A percentile compares a stretch with the other conserved stretches of the same genome.
Conservation (phyloP, 176 grass and related monocot genomes). For the Raddia distichophylla region DNA sequence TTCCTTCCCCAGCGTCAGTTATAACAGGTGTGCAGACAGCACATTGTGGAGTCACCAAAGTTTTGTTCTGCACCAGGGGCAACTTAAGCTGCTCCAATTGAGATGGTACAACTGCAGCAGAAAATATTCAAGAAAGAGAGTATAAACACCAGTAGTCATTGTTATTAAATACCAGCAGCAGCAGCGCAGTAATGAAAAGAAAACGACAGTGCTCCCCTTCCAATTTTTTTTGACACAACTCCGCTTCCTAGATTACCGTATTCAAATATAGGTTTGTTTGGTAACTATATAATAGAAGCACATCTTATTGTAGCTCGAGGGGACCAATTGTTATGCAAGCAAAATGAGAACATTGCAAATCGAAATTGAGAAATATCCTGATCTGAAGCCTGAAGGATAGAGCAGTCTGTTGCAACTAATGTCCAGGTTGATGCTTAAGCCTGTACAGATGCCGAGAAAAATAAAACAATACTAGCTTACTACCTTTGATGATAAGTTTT, state of each 20-base stretch:
- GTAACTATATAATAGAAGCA: not conserved
- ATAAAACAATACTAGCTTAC: not conserved
- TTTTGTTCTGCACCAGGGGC: slow-evolving; percentile 62
- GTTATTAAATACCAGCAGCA: not conserved
- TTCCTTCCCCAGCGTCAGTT: slow-evolving; percentile 64
- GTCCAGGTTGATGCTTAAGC: not conserved
- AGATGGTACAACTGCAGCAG: slow-evolving; percentile 68
- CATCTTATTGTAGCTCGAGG: not conserved
- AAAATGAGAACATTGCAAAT: not conserved
- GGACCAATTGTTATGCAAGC: slow-evolving; percentile 3
- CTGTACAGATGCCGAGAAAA: not conserved
- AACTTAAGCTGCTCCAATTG: slow-evolving; percentile 74
- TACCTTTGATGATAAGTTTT: slow-evolving; percentile 87
- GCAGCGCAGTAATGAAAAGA: not conserved
- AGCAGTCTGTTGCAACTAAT: not conserved
- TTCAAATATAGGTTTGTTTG: not conserved
- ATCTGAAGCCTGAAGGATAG: not conserved
- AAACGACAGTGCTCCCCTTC: not conserved
- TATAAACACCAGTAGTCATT: slow-evolving; percentile 11
- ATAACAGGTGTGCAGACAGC: slow-evolving; percentile 50
- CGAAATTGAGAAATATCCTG: not conserved
- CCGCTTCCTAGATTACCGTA: too few relatives aligned
- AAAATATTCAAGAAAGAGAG: slow-evolving; percentile 12
- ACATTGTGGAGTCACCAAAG: slow-evolving; percentile 43
- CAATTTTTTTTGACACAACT: too few relatives aligned